Percentiles rank a stretch among this genome's conserved stretches.
Evolutionary conservation across 148 eudicot genomes (phyloP).

Genomic region (Arbutus unedo): DNA sequence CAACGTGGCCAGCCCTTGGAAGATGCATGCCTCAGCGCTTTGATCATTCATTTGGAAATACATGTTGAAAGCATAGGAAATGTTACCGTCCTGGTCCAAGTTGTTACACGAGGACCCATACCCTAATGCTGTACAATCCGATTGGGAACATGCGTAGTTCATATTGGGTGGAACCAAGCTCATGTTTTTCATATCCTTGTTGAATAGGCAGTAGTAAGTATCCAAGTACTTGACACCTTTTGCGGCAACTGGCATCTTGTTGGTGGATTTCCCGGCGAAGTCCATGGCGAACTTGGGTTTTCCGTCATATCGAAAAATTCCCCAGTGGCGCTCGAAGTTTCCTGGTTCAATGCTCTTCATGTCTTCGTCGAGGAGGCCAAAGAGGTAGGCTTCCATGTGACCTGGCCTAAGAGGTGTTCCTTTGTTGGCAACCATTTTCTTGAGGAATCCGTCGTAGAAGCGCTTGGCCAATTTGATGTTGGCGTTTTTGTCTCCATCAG

Average conservation of each 20-base stretch:
- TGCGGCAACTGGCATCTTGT: slow-evolving; percentile 47
- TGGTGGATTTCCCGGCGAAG: slow-evolving; percentile 30
- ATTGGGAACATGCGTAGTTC: slow-evolving; percentile 54
- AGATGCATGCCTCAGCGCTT: slow-evolving; percentile 51
- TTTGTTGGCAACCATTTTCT: slow-evolving; percentile 36
- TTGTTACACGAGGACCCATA: slow-evolving; percentile 65
- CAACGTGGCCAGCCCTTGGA: slow-evolving; percentile 52
- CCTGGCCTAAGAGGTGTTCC: slow-evolving; percentile 78
- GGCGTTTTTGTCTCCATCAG: slow-evolving; percentile 68
- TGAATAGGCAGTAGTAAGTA: slow-evolving; percentile 66
- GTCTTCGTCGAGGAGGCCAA: slow-evolving; percentile 72
- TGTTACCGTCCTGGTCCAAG: slow-evolving; percentile 56
- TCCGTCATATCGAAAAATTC: slow-evolving; percentile 77
- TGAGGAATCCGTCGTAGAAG: slow-evolving; percentile 72
- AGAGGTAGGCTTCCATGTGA: slow-evolving; percentile 69
- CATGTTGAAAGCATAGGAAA: slow-evolving; percentile 80
- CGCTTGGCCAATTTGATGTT: slow-evolving; percentile 51
- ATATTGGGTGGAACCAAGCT: slow-evolving; percentile 34
- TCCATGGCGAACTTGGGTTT: slow-evolving; percentile 50
- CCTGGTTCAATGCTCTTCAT: slow-evolving; percentile 82
- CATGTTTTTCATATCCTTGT: slow-evolving; percentile 63
- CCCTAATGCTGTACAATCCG: slow-evolving; percentile 82
- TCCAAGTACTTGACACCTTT: slow-evolving; percentile 66
- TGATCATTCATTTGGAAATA: slow-evolving; percentile 81
- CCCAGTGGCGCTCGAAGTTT: slow-evolving; percentile 94